Evolutionary conservation across 2,329 filamentous ascomycete species (phyloP).

Genomic region (Fusarium sp.): DNA sequence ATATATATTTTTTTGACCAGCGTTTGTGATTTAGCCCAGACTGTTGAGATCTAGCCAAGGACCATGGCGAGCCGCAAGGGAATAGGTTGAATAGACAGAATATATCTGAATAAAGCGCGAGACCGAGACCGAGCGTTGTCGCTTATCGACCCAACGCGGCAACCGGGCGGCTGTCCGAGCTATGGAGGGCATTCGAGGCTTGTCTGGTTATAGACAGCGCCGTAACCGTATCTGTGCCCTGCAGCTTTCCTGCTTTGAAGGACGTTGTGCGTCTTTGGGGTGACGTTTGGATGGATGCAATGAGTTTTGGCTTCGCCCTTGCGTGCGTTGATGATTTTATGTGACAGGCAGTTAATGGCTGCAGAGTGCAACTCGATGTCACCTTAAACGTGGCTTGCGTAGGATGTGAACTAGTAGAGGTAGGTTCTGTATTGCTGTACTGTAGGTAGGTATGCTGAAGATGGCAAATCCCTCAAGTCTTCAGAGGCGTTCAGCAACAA

Average conservation of each 20-base stretch:
- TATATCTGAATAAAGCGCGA: conserved; percentile 26
- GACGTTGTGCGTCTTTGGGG: conserved; percentile 6
- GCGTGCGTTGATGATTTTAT: neutral
- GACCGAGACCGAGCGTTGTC: conserved; percentile 18
- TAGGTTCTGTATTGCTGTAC: neutral
- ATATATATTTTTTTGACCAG: neutral
- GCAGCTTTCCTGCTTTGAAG: neutral
- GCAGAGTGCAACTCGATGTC: conserved; percentile 2
- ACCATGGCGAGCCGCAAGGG: conserved; percentile 8
- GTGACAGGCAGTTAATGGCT: conserved; percentile 1
- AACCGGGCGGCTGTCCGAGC: conserved; percentile 26
- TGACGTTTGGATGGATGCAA: conserved; percentile 5
- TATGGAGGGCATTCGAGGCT: conserved; percentile 17
- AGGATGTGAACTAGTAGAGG: neutral
- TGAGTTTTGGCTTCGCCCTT: conserved; percentile 7
- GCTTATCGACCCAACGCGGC: conserved; percentile 27
- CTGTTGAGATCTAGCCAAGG: neutral
- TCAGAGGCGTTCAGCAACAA: conserved; percentile 18
- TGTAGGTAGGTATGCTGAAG: conserved; percentile 3
- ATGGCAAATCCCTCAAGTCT: conserved; percentile 6
- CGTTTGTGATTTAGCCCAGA: neutral
- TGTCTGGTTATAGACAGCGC: conserved; percentile 17
- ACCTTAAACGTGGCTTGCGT: neutral
- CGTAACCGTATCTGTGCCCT: conserved; percentile 1
- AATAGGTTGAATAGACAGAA: neutral